Percentiles rank a stretch among this genome's conserved stretches.
Conservation (phyloP, 2,329 filamentous ascomycete genomes). For the Neocatenulostroma microsporum region DNA sequence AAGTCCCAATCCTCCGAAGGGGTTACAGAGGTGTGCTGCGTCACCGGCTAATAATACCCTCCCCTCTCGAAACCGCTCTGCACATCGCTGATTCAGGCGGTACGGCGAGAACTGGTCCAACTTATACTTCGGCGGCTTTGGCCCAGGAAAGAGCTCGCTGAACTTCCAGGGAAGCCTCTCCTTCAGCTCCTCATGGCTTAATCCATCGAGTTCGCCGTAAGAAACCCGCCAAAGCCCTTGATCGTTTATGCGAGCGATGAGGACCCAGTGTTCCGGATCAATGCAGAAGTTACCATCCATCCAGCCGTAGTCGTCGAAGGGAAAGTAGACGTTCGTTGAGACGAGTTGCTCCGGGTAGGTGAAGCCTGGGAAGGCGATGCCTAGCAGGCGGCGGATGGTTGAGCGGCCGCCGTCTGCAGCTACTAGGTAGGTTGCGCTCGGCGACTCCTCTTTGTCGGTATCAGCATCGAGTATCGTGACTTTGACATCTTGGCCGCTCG, state of each 20-base stretch:
- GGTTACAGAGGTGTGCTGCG: conserved; percentile 26
- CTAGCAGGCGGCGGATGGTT: conserved; percentile 7
- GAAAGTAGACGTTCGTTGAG: conserved; percentile 11
- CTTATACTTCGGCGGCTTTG: conserved; percentile 18
- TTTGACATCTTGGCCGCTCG: conserved; percentile 2
- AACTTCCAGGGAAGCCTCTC: conserved; percentile 8
- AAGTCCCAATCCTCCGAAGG: conserved; percentile 9
- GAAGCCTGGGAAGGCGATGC: conserved; percentile 10
- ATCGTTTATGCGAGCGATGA: conserved; percentile 9
- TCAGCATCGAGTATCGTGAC: conserved; percentile 6
- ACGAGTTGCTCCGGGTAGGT: conserved; percentile 13
- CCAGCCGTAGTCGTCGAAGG: conserved; percentile 7
- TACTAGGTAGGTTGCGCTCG: conserved; percentile 5
- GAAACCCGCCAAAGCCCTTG: conserved; percentile 8
- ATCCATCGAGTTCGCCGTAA: conserved; percentile 8
- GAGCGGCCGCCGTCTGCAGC: conserved; percentile 11
- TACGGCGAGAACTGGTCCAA: conserved; percentile 31
- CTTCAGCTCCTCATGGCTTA: conserved; percentile 6
- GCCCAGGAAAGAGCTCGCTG: conserved; percentile 9
- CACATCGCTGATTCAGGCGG: conserved; percentile 31
- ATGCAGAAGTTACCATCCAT: conserved; percentile 12
- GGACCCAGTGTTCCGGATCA: conserved; percentile 9
- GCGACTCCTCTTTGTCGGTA: background rate
- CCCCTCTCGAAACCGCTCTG: conserved; percentile 20
- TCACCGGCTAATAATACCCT: conserved; percentile 28